Evolutionary conservation across 345 rosid genomes (phyloP).

Genomic region (Linum trigynum): DNA sequence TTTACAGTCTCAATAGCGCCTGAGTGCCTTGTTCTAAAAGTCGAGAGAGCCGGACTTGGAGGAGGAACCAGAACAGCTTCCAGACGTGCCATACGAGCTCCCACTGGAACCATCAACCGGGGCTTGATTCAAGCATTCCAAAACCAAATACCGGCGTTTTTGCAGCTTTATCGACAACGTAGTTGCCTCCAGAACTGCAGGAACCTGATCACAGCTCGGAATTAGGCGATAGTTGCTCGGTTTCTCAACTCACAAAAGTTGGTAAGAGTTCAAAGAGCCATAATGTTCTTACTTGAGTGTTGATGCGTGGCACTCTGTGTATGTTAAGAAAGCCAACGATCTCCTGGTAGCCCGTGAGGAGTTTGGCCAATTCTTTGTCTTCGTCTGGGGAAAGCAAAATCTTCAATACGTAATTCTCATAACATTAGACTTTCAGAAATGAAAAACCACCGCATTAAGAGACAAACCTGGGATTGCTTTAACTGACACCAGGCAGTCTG

Average conservation of each 20-base stretch:
- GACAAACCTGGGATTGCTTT: conserved; percentile 59
- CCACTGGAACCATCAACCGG: conserved; percentile 90
- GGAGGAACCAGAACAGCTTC: conserved; percentile 55
- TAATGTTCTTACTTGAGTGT: conserved; percentile 54
- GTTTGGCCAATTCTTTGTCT: conserved; percentile 70
- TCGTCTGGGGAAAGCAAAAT: conserved; percentile 35
- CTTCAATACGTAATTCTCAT: conserved; percentile 5
- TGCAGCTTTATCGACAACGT: conserved; percentile 78
- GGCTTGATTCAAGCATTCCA: conserved; percentile 90
- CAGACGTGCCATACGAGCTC: conserved; percentile 60
- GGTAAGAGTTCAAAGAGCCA: background rate
- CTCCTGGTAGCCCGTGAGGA: conserved; percentile 85
- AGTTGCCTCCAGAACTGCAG: conserved; percentile 70
- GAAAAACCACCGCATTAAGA: background rate
- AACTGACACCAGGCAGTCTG: conserved; percentile 77
- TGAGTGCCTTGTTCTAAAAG: conserved; percentile 28
- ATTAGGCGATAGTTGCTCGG: background rate
- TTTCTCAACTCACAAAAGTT: background rate
- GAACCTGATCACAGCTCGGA: conserved; percentile 41
- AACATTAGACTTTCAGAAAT: conserved; percentile 6
- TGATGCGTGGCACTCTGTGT: conserved; percentile 72
- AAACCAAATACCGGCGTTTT: conserved; percentile 61
- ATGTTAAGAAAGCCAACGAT: conserved; percentile 80
- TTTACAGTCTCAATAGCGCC: background rate
- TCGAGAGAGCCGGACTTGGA: conserved; percentile 57